phyloP scores from a whole-genome alignment of 1,284 basidiomycete genomes.

The Austropuccinia psidii region DNA sequence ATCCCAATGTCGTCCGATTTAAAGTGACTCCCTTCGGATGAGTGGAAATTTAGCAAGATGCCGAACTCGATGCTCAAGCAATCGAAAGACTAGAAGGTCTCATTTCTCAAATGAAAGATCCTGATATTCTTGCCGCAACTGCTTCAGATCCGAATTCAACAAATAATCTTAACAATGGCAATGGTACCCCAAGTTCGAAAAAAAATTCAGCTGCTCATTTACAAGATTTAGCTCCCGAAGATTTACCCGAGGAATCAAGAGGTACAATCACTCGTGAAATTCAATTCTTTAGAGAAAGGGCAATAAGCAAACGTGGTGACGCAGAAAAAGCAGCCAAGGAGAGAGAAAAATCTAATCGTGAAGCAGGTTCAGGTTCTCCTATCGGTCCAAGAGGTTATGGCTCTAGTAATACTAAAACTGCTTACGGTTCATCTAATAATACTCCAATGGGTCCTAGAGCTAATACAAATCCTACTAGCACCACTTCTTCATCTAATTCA shows the following conservation, averaged over 20 bases:
- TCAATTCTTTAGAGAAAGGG: slow-evolving; percentile 44
- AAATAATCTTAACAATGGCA: slow-evolving; percentile 9
- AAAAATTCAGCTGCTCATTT: slow-evolving; percentile 40
- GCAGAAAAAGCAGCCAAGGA: slow-evolving; percentile 39
- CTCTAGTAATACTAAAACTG: slow-evolving; percentile 14
- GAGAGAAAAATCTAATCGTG: slow-evolving; percentile 37
- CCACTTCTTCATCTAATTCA: not conserved
- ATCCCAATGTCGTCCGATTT: not conserved
- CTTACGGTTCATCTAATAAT: slow-evolving; percentile 34
- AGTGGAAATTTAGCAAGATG: slow-evolving; percentile 26
- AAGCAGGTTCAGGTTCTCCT: slow-evolving; percentile 28
- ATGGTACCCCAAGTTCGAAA: not conserved
- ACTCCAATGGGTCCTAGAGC: slow-evolving; percentile 29
- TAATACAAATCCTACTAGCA: not conserved
- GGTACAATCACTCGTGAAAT: slow-evolving; percentile 44
- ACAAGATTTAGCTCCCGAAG: slow-evolving; percentile 44
- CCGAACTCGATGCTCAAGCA: slow-evolving; percentile 34
- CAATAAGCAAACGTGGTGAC: slow-evolving; percentile 40
- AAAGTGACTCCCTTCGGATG: not conserved
- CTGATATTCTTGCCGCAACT: slow-evolving; percentile 24
- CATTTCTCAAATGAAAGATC: slow-evolving; percentile 37
- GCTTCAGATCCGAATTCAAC: slow-evolving; percentile 12
- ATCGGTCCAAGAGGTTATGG: slow-evolving; percentile 25
- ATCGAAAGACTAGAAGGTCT: slow-evolving; percentile 33
- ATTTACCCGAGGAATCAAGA: slow-evolving; percentile 44